phyloP scores from a whole-genome alignment of 176 grass and related monocot species.

The Cenchrus purpureus region DNA sequence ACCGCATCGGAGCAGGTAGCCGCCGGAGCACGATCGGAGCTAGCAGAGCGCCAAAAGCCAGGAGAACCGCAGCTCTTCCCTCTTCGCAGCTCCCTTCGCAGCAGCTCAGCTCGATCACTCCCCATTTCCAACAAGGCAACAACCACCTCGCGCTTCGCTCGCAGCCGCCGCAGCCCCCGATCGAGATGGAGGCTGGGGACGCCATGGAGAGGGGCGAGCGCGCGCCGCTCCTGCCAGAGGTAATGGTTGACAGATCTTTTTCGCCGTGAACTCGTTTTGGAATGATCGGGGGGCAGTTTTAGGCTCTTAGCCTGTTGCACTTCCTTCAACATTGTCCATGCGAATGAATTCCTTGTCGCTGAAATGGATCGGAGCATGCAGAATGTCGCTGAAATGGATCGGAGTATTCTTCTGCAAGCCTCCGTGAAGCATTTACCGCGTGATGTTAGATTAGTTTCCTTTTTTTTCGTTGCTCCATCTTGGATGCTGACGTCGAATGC shows the following conservation, averaged over 20 bases:
- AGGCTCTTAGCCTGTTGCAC: no score
- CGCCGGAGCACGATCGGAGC: neutral
- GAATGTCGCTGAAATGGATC: no score
- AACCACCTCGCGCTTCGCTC: neutral
- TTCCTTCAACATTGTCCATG: neutral
- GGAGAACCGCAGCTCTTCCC: no score
- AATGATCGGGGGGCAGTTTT: no score
- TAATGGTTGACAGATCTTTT: neutral
- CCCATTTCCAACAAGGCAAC: neutral
- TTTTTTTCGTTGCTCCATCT: neutral
- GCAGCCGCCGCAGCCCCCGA: neutral
- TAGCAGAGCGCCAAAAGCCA: neutral
- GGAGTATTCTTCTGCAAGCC: neutral
- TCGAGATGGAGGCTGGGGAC: conserved; percentile 36
- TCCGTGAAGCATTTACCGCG: neutral
- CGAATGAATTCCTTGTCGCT: neutral
- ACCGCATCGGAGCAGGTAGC: neutral
- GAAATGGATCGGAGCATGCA: neutral
- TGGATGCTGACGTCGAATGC: conserved; percentile 9
- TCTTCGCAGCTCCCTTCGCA: neutral
- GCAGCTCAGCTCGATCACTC: neutral
- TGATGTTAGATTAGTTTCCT: neutral
- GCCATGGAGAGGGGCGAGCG: conserved; percentile 52
- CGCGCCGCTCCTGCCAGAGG: conserved; percentile 42
- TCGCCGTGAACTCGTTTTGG: no score